A percentile compares a stretch with the other conserved stretches of the same genome.
Conservation (phyloP, 352 stramenopile genomes). For the Pythium brachiatum region DNA sequence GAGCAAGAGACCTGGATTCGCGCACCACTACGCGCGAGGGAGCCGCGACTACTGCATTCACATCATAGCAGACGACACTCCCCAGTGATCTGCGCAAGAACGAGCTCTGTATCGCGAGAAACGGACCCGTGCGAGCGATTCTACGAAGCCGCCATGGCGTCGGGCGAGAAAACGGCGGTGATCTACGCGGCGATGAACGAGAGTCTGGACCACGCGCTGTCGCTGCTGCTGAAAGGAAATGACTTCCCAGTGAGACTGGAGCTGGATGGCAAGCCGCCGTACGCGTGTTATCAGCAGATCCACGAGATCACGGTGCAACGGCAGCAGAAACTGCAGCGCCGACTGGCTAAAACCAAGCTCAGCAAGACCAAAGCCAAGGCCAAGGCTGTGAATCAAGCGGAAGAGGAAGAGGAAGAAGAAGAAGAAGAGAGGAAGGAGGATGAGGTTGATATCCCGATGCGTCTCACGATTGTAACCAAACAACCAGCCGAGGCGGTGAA, state of each 20-base stretch:
- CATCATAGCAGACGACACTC: neutral
- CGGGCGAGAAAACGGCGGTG: constrained; percentile 4
- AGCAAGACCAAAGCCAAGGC: constrained; percentile 20
- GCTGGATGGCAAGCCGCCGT: constrained; percentile 9
- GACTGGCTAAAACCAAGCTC: constrained; percentile 23
- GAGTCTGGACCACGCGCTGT: constrained; percentile 50
- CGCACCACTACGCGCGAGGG: neutral
- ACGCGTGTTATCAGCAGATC: constrained; percentile 23
- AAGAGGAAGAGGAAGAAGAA: constrained; percentile 30
- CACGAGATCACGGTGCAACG: constrained; percentile 23
- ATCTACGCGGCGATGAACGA: constrained; percentile 44
- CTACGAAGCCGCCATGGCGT: neutral
- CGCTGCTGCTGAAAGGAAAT: constrained; percentile 24
- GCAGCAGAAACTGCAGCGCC: constrained; percentile 24
- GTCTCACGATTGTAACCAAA: neutral
- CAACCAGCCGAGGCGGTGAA: neutral
- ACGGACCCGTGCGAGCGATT: neutral
- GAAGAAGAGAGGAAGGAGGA: neutral
- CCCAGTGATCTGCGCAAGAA: neutral
- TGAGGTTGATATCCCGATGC: neutral
- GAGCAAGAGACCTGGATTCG: neutral
- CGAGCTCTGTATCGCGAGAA: neutral
- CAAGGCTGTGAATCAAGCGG: constrained; percentile 25
- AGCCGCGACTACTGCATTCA: neutral
- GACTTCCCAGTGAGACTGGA: constrained; percentile 23